A percentile compares a stretch with the other conserved stretches of the same genome.
Evolutionary conservation across 164 flowering plant genomes (phyloP).

Genomic region (Dillenia suffruticosa): DNA sequence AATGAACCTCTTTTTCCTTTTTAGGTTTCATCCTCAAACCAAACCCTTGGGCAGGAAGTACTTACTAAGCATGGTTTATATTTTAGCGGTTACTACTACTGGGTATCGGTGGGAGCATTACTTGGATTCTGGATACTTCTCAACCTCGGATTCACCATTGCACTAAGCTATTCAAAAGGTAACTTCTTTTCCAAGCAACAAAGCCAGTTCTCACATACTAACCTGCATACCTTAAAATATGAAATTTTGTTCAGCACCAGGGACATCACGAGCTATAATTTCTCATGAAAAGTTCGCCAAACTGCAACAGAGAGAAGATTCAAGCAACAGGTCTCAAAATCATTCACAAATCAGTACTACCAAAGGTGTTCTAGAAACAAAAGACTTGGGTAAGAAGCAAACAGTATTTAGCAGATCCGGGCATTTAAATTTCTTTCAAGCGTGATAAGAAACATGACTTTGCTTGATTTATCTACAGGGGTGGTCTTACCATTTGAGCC

Average conservation of each 20-base stretch:
- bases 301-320: slow-evolving; percentile 4
- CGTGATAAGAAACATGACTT: too few relatives aligned
- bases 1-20: neutral
- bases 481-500: slow-evolving; percentile 38
- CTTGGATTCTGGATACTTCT: slow-evolving; percentile 26
- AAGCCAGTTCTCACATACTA: neutral
- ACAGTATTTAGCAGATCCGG: neutral
- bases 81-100: slow-evolving; percentile 19
- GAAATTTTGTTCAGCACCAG: slow-evolving; percentile 21
- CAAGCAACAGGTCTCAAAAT: neutral
- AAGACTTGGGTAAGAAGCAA: slow-evolving; percentile 7
- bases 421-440: neutral
- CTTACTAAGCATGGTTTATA: slow-evolving; percentile 22
- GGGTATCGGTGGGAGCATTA: slow-evolving; percentile 27
- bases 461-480: slow-evolving; percentile 7
- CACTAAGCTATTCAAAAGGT: slow-evolving; percentile 24
- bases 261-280: slow-evolving; percentile 13
- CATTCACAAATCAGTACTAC: neutral
- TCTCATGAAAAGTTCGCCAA: slow-evolving; percentile 19
- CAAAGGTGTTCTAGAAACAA: neutral
- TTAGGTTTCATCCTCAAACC: slow-evolving; percentile 17
- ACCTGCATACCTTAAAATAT: neutral
- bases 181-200: slow-evolving; percentile 5
- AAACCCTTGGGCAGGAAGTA: slow-evolving; percentile 18
- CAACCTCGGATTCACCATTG: slow-evolving; percentile 23